phyloP scores from a whole-genome alignment of 2,329 filamentous ascomycete species.

The Gremmenia infestans region DNA sequence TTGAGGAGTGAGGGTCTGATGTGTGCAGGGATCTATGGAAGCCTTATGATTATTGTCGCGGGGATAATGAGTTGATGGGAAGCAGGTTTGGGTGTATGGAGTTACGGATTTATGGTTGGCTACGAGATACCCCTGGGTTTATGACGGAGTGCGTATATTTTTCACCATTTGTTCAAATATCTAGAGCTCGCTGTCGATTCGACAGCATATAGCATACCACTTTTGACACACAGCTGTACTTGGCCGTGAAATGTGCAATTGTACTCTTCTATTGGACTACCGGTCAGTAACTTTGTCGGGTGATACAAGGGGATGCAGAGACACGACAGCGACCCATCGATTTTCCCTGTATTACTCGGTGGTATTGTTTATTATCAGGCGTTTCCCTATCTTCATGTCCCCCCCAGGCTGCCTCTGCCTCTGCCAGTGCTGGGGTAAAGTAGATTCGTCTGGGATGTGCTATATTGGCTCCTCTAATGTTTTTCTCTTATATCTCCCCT shows the following conservation, averaged over 20 bases:
- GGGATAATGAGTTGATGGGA: slow-evolving; percentile 17
- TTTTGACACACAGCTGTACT: too few species aligned
- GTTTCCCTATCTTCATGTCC: neutral
- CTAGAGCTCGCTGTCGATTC: too few species aligned
- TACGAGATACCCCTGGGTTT: neutral
- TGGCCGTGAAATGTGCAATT: too few species aligned
- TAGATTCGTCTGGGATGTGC: neutral
- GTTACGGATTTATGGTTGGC: neutral
- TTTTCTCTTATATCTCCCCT: too few species aligned
- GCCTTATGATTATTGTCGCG: slow-evolving; percentile 27
- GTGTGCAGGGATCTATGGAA: slow-evolving; percentile 26
- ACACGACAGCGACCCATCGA: too few species aligned
- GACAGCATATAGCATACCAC: too few species aligned
- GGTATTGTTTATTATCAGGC: neutral
- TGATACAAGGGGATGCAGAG: too few species aligned
- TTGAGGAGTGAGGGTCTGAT: slow-evolving; percentile 19
- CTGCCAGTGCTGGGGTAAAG: neutral
- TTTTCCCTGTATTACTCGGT: neutral
- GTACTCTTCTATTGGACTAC: too few species aligned
- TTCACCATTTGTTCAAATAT: too few species aligned
- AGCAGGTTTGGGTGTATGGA: neutral
- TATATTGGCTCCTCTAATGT: neutral
- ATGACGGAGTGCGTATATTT: neutral
- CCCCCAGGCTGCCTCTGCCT: neutral
- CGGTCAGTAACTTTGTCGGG: too few species aligned